Evolutionary conservation across 306 rosid species (phyloP).

Genomic region (Vigna mungo): DNA sequence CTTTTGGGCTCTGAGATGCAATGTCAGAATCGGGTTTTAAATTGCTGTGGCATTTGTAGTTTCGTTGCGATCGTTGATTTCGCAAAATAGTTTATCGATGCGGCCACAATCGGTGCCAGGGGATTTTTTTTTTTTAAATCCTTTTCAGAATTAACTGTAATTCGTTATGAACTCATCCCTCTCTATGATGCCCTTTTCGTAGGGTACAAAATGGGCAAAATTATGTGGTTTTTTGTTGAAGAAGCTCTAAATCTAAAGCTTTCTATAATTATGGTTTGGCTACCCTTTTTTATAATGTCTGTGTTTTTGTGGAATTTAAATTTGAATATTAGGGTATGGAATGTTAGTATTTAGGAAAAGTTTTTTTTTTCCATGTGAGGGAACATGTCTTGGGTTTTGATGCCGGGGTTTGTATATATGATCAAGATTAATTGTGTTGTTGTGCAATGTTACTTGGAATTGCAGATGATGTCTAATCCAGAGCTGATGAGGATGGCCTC

Average conservation of each 20-base stretch:
- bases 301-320: background rate
- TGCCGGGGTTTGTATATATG: background rate
- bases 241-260: background rate
- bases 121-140: background rate
- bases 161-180: slow-evolving; percentile 24
- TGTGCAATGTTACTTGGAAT: slow-evolving; percentile 35
- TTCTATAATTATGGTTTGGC: slow-evolving; percentile 4
- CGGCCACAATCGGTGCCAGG: background rate
- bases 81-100: background rate
- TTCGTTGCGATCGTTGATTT: background rate
- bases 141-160: background rate
- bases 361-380: background rate
- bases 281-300: background rate
- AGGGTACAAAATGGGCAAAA: background rate
- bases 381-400: background rate
- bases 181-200: slow-evolving; percentile 10
- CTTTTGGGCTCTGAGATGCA: background rate
- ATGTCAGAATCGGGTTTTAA: background rate
- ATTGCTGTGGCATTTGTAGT: background rate
- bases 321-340: background rate
- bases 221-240: background rate
- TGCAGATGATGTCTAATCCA: slow-evolving; percentile 97
- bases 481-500: slow-evolving; percentile 92
- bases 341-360: background rate
- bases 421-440: slow-evolving; percentile 8